Evolutionary conservation across 306 rosid species (phyloP).

Genomic region (Dryas alaskensis): DNA sequence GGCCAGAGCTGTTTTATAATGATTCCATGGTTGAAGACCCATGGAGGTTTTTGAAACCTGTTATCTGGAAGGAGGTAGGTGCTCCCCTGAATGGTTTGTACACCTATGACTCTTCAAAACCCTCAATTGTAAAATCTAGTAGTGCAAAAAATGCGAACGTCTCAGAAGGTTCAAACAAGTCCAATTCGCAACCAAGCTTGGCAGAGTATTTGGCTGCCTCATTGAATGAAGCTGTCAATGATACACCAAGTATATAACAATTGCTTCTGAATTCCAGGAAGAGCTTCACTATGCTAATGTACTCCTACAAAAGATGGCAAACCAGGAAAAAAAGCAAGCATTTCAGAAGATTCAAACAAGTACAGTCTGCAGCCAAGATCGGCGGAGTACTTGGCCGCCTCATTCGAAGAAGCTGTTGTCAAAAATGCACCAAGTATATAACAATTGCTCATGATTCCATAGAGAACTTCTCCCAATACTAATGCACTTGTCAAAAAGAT

Average conservation of each 20-base stretch:
- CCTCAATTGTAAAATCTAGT: conserved; percentile 33
- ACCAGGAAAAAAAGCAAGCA: conserved; percentile 24
- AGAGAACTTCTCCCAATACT: neutral
- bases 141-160: conserved; percentile 34
- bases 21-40: conserved; percentile 91
- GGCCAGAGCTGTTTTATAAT: conserved; percentile 43
- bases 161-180: conserved; percentile 38
- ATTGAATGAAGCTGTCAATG: conserved; percentile 48
- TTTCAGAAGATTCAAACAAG: conserved; percentile 36
- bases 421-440: conserved; percentile 7
- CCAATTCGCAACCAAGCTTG: conserved; percentile 67
- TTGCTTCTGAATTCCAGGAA: neutral
- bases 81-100: conserved; percentile 4
- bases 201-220: conserved; percentile 87
- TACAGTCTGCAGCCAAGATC: conserved; percentile 59
- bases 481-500: neutral
- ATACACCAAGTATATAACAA: conserved; percentile 38
- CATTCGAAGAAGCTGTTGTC: conserved; percentile 50
- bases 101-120: conserved; percentile 30
- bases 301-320: neutral
- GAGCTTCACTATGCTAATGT: neutral
- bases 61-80: conserved; percentile 36
- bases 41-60: conserved; percentile 64
- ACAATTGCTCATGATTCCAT: neutral
- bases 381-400: conserved; percentile 71